These are phyloP conservation scores for Sordariomycetes sp. DNA, from an alignment of 2,329 filamentous ascomycete species.

Conservation along the genomic window DNA sequence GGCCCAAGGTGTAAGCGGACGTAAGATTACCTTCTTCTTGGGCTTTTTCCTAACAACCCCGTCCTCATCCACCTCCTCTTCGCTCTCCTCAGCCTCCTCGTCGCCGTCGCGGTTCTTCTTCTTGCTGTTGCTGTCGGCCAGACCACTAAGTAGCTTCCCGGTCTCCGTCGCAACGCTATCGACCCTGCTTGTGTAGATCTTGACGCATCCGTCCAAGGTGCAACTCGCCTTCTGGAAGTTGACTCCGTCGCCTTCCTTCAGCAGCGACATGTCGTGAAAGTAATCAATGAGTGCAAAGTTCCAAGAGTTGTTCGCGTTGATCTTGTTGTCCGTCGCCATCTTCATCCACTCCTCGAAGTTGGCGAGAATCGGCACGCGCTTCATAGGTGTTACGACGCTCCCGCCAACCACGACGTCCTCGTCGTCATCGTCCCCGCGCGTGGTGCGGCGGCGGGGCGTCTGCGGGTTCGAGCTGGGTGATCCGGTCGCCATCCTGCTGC, in stretches of 20 bases:
- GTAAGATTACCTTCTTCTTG: slow-evolving; percentile 62
- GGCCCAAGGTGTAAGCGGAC: background rate
- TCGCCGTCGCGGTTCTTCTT: slow-evolving; percentile 57
- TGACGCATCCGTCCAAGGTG: slow-evolving; percentile 94
- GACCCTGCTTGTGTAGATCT: slow-evolving; percentile 97
- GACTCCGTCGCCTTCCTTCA: slow-evolving; percentile 93
- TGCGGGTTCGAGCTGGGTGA: slow-evolving; percentile 43
- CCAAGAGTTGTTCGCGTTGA: slow-evolving; percentile 97
- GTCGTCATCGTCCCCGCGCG: slow-evolving; percentile 38
- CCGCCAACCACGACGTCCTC: slow-evolving; percentile 58
- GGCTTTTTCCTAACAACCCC: slow-evolving; percentile 49
- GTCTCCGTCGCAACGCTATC: slow-evolving; percentile 98
- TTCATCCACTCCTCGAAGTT: slow-evolving; percentile 99
- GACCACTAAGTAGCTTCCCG: slow-evolving; percentile 82
- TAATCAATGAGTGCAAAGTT: slow-evolving; percentile 99
- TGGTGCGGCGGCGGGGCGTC: slow-evolving; percentile 34
- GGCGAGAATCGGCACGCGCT: slow-evolving; percentile 86
- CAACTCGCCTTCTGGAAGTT: slow-evolving; percentile 99
- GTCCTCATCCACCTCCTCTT: slow-evolving; percentile 53
- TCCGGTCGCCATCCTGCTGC: slow-evolving; percentile 42
- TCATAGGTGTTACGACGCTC: slow-evolving; percentile 82
- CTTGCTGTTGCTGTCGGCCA: slow-evolving; percentile 77
- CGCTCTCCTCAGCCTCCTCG: slow-evolving; percentile 57
- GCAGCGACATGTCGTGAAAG: slow-evolving; percentile 96
- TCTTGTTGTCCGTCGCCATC: slow-evolving; percentile 99